Conservation (phyloP, 2,329 filamentous ascomycete genomes). For the Dactylonectria estremocensis region DNA sequence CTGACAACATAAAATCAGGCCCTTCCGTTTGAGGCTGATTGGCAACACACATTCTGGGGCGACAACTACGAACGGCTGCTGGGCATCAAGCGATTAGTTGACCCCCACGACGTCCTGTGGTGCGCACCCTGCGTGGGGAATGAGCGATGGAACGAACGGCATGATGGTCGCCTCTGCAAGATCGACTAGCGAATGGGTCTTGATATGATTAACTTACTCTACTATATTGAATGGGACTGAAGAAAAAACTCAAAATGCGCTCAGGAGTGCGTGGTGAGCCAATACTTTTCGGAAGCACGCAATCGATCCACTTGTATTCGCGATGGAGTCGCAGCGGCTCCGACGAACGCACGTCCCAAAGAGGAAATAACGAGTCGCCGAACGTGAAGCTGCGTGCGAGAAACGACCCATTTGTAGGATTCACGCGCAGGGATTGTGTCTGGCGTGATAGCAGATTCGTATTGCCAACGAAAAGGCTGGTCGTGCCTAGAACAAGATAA, state of each 20-base stretch:
- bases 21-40: conserved; percentile 54
- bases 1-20: conserved; percentile 45
- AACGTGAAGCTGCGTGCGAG: too few species aligned
- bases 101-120: conserved; percentile 65
- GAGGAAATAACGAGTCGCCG: background rate
- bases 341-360: background rate
- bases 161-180: conserved; percentile 47
- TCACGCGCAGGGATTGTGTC: background rate
- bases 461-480: background rate
- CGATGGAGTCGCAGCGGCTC: background rate
- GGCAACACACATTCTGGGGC: conserved; percentile 60
- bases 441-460: conserved; percentile 13
- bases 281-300: conserved; percentile 4
- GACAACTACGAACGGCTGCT: conserved; percentile 62
- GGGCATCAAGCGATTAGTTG: conserved; percentile 61
- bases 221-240: too few species aligned
- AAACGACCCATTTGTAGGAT: background rate
- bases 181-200: conserved; percentile 1
- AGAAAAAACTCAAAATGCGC: background rate
- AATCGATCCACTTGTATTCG: conserved; percentile 25
- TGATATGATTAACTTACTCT: too few species aligned
- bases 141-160: conserved; percentile 55
- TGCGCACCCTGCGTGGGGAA: conserved; percentile 64
- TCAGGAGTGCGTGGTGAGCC: background rate
- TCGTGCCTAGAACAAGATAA: background rate